Evolutionary conservation across 1,284 basidiomycete genomes (phyloP), one percentile per base, ranked within the genome.

Genomic region (Cryptococcus deneoformans): DNA sequence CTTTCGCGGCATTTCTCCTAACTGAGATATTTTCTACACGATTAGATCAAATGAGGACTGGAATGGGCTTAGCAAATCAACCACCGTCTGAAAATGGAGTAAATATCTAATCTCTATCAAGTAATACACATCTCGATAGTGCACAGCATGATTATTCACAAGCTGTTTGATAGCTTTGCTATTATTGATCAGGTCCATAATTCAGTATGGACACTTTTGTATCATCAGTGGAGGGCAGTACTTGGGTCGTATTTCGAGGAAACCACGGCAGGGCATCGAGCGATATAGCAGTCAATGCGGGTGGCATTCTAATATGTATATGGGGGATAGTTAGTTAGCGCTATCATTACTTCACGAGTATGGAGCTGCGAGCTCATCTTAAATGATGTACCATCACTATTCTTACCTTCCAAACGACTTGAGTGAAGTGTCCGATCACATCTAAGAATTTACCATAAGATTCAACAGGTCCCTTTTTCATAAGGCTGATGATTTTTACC

Each of bases 1-100:
- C 68, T 24, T 79, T 79, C 53, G 73, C 72, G 2, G 75, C 77
- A 2, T 79, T 78, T 60, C 53, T 79, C 16, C 60, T 76, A 9
- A 64, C 68, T 29, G 78, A 79, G 62, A 76, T 72, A 3, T 79
- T 72, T 53, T 73, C 75, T 5, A 74, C 67, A 0, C 56, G 66
- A 10, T 45, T 71, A 45, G 76, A 76, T 51, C 58, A 72, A 48
- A 57, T 76, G 46, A 53, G 76, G 42, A 77, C 76, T 3, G 74
- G 74, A 9, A 57, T 71, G 64, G 69, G 69, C 3, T 46, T 71
- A 20, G 20, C 20, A 20, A 20, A 20, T 20, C 20, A 20, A 20
- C 20, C 20, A 20, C 20, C 20, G 20, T 20, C 20, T 20, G 20
- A 20, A 20, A 20, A 20, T 20, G 20, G 20, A 20, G 20, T 20